A percentile compares a stretch with the other conserved stretches of the same genome.
Evolutionary conservation across 2,329 filamentous ascomycete genomes (phyloP).

Genomic region (Monosporascus sp.): DNA sequence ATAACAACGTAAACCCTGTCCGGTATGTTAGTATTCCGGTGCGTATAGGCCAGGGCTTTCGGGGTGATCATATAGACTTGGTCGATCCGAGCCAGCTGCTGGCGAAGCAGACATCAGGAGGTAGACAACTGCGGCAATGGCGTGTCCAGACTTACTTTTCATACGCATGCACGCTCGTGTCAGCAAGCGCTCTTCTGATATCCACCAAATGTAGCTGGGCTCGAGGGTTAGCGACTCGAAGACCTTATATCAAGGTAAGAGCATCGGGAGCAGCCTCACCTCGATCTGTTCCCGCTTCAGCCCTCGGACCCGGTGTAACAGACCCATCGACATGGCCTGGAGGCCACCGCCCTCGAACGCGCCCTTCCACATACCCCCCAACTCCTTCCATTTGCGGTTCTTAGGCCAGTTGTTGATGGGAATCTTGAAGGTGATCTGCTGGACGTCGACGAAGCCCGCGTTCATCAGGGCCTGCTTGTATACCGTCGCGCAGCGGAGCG

Average conservation of each 20-base stretch:
- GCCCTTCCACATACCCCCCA: slow-evolving; percentile 40
- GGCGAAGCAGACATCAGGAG: too few species aligned
- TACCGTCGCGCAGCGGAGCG: slow-evolving; percentile 28
- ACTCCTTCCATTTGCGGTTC: slow-evolving; percentile 34
- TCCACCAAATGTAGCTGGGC: slow-evolving; percentile 41
- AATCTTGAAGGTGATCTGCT: slow-evolving; percentile 46
- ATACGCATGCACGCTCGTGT: slow-evolving; percentile 43
- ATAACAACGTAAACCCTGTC: slow-evolving; percentile 40
- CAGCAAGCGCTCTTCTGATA: slow-evolving; percentile 41
- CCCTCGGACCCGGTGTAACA: slow-evolving; percentile 35
- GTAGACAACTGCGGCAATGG: too few species aligned
- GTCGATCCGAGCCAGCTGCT: too few species aligned
- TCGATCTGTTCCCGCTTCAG: slow-evolving; percentile 42
- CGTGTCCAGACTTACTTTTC: slow-evolving; percentile 23
- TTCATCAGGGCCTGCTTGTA: slow-evolving; percentile 35
- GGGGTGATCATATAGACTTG: background rate
- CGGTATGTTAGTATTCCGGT: background rate
- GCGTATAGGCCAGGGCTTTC: too few species aligned
- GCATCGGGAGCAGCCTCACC: slow-evolving; percentile 25
- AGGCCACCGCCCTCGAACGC: slow-evolving; percentile 35
- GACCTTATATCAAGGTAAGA: background rate
- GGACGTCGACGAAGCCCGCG: slow-evolving; percentile 51
- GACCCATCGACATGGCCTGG: slow-evolving; percentile 37
- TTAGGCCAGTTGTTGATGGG: slow-evolving; percentile 51
- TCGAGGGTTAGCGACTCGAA: slow-evolving; percentile 4